Percentiles rank a stretch among this genome's conserved stretches.
These are phyloP conservation scores for Hyphopichia khmerensis DNA, from an alignment of 1,139 yeast species.

Conservation along the genomic window DNA sequence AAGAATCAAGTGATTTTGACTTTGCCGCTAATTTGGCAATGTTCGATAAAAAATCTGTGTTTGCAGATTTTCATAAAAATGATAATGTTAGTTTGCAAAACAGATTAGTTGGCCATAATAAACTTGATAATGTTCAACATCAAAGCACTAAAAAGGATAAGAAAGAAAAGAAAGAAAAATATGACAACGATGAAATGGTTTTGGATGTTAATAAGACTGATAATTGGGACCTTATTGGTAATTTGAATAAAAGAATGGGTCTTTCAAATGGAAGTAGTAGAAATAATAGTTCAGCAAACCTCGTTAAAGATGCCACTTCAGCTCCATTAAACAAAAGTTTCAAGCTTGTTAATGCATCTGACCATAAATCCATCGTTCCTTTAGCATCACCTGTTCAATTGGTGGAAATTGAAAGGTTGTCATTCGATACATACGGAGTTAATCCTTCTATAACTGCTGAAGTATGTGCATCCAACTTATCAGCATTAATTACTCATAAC, in stretches of 20 bases:
- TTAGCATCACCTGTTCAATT: slow-evolving; percentile 79
- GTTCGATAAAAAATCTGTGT: slow-evolving; percentile 80
- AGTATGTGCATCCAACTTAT: slow-evolving; percentile 68
- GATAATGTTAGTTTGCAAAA: slow-evolving; percentile 62
- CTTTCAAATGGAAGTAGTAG: slow-evolving; percentile 5
- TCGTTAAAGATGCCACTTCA: slow-evolving; percentile 6
- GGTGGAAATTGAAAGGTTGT: slow-evolving; percentile 69
- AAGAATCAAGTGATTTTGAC: slow-evolving; percentile 71
- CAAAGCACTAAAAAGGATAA: slow-evolving; percentile 9
- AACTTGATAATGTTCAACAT: slow-evolving; percentile 26
- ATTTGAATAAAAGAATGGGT: background rate
- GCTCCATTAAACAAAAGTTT: slow-evolving; percentile 10
- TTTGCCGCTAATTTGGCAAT: slow-evolving; percentile 78
- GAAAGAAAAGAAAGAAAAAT: slow-evolving; percentile 44
- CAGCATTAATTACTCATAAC: slow-evolving; percentile 53
- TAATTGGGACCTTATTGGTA: slow-evolving; percentile 55
- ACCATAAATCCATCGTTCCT: slow-evolving; percentile 37
- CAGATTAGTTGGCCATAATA: slow-evolving; percentile 77
- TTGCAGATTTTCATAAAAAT: slow-evolving; percentile 67
- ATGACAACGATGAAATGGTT: slow-evolving; percentile 75
- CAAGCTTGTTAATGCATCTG: slow-evolving; percentile 15
- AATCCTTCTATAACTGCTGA: slow-evolving; percentile 56
- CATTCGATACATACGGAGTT: slow-evolving; percentile 54
- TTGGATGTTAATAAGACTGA: slow-evolving; percentile 49
- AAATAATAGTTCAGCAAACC: slow-evolving; percentile 6